Evolutionary conservation across 2,329 filamentous ascomycete genomes (phyloP).

Genomic region (Septoria petroselini): DNA sequence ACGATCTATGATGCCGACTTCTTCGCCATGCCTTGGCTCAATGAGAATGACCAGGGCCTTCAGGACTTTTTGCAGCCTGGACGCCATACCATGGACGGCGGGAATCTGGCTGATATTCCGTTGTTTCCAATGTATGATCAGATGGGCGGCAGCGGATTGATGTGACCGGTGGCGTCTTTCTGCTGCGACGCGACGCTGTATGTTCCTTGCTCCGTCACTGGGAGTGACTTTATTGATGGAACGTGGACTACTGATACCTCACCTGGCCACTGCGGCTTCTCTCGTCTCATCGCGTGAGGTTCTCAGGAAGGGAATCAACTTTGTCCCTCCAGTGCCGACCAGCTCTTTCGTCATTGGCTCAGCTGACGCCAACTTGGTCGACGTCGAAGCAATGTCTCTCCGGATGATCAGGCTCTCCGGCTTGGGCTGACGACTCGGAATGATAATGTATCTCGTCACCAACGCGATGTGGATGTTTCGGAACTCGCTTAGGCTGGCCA

Average conservation of each 20-base stretch:
- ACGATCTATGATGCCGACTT: slow-evolving; percentile 30
- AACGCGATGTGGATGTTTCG: slow-evolving; percentile 54
- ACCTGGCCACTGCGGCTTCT: slow-evolving; percentile 23
- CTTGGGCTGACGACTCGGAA: slow-evolving; percentile 36
- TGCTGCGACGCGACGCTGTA: too few species aligned
- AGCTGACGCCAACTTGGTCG: slow-evolving; percentile 40
- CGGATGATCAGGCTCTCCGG: slow-evolving; percentile 30
- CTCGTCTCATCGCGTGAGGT: slow-evolving; percentile 52
- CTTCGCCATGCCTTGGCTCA: slow-evolving; percentile 30
- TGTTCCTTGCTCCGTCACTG: neutral
- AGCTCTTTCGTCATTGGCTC: slow-evolving; percentile 40
- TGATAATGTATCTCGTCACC: slow-evolving; percentile 54
- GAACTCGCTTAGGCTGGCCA: slow-evolving; percentile 47
- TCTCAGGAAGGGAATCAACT: slow-evolving; percentile 53
- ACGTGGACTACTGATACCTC: too few species aligned
- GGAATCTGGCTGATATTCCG: slow-evolving; percentile 27
- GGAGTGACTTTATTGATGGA: neutral
- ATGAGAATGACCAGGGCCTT: slow-evolving; percentile 30
- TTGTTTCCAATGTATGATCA: slow-evolving; percentile 33
- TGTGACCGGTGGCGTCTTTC: too few species aligned
- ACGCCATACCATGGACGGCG: slow-evolving; percentile 26
- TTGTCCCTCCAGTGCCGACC: slow-evolving; percentile 53
- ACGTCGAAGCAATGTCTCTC: slow-evolving; percentile 48
- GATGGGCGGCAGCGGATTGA: slow-evolving; percentile 6
- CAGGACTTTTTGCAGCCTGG: slow-evolving; percentile 33